Percentiles rank a stretch among this genome's conserved stretches.
These are phyloP conservation scores for Solanum virginianum DNA, from an alignment of 257 asterid species.

Conservation along the genomic window DNA sequence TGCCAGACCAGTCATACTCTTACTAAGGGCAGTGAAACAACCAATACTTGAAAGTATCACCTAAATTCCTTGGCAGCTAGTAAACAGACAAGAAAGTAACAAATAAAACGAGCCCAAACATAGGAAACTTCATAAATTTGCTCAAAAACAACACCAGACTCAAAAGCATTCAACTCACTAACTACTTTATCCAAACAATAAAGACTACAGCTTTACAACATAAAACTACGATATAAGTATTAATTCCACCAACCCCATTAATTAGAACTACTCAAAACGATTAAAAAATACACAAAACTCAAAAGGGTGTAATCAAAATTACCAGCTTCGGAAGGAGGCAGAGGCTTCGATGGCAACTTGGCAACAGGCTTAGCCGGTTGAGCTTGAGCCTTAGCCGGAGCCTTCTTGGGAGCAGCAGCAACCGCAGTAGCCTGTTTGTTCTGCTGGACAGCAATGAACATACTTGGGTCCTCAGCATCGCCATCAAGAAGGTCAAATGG, in stretches of 20 bases:
- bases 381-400: slow-evolving; percentile 13
- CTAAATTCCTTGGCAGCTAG: neutral
- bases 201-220: neutral
- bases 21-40: neutral
- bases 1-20: neutral
- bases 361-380: slow-evolving; percentile 28
- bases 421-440: slow-evolving; percentile 13
- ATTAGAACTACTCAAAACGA: neutral
- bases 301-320: neutral
- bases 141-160: too few relatives aligned
- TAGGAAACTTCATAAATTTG: too few relatives aligned
- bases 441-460: neutral
- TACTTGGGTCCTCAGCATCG: too few relatives aligned
- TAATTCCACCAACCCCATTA: neutral
- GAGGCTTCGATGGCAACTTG: slow-evolving; percentile 50
- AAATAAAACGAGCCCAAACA: neutral
- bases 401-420: slow-evolving; percentile 23
- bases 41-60: neutral
- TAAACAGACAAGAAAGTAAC: neutral
- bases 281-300: neutral
- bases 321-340: slow-evolving; percentile 65
- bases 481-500: too few relatives aligned
- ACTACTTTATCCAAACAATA: neutral
- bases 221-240: neutral
- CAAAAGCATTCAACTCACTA: neutral